Evolutionary conservation across 73 alveolate genomes (phyloP), one percentile per base, ranked within the genome.

Genomic region (Paramecium sonneborni): DNA sequence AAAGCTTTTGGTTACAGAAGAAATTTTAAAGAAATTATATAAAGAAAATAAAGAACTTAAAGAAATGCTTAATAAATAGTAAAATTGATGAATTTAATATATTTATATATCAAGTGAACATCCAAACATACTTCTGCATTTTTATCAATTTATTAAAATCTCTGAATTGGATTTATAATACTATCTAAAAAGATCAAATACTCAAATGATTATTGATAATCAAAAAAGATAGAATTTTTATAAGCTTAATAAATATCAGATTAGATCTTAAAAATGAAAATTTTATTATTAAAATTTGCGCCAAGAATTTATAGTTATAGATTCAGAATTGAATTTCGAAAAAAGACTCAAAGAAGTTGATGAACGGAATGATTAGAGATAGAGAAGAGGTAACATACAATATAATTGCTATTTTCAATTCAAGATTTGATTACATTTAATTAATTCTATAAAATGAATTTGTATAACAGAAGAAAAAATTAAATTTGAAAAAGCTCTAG

Each of bases 321-420:
- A 79, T 34, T 79, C 70, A 12, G 90, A 79, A 79, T 39, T 43
- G 10, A 44, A 44, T 38, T 79, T 79, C 41, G 90, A 79, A 46
- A 76, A 79, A 21, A 43, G 90, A 43, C 90, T 79, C 24, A 79
- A 41, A 23, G 90, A 79, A 43, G 90, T 41, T 21, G 76, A 79
- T 5, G 90, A 79, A 24, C 69, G 90, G 18, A 39, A 43, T 41
- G 90, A 79, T 79, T 20, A 21, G 15, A 38, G 90, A 79, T n/a
- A n/a, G n/a, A n/a, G n/a, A n/a, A n/a, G n/a, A n/a, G n/a, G n/a
- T 79, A 79, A 11, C 41, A 43, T 15, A 79, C 90, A 21, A 79
- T 91, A 6, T 62, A 88, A 26, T 43, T 88, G 52, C 94, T 88
- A 10, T 38, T 88, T n/a, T 76, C 94, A 44, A 82, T 70, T 10